Evolutionary conservation across 768 basidiomycete species (phyloP).

Genomic region (Phlebiopsis flavidoalba): DNA sequence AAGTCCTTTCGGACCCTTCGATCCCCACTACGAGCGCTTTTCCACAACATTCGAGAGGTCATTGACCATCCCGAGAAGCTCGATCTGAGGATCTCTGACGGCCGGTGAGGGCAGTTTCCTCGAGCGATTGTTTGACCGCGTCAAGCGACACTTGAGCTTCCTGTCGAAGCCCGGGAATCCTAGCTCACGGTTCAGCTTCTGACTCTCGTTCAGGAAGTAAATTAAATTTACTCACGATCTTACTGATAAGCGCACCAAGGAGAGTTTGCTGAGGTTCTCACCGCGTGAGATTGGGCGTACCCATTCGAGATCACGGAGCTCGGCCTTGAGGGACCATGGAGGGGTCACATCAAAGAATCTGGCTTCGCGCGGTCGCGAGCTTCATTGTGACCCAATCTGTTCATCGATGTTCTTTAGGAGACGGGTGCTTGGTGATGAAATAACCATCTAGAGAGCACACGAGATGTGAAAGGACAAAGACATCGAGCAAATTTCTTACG

Average conservation of each 20-base stretch:
- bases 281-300: slow-evolving; percentile 49
- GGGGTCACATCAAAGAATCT: slow-evolving; percentile 42
- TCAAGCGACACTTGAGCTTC: slow-evolving; percentile 44
- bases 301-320: slow-evolving; percentile 49
- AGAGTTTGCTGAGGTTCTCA: slow-evolving; percentile 49
- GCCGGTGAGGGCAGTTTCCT: slow-evolving; percentile 38
- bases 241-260: slow-evolving; percentile 23
- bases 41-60: slow-evolving; percentile 41
- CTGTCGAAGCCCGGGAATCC: slow-evolving; percentile 54
- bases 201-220: neutral
- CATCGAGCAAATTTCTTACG: neutral
- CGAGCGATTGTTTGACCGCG: slow-evolving; percentile 26
- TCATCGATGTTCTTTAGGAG: slow-evolving; percentile 48
- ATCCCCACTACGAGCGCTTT: slow-evolving; percentile 42
- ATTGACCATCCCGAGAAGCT: slow-evolving; percentile 42
- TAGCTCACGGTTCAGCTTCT: slow-evolving; percentile 18
- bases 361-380: slow-evolving; percentile 33
- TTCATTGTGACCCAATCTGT: slow-evolving; percentile 30
- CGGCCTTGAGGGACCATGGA: slow-evolving; percentile 45
- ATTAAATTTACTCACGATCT: neutral
- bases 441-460: slow-evolving; percentile 34
- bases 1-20: slow-evolving; percentile 41
- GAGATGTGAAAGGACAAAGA: no score
- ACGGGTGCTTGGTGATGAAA: slow-evolving; percentile 62
- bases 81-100: slow-evolving; percentile 50